Percentiles rank a stretch among this genome's conserved stretches.
phyloP scores from a whole-genome alignment of 2,329 filamentous ascomycete genomes.

The Akanthomyces dipterigenus region DNA sequence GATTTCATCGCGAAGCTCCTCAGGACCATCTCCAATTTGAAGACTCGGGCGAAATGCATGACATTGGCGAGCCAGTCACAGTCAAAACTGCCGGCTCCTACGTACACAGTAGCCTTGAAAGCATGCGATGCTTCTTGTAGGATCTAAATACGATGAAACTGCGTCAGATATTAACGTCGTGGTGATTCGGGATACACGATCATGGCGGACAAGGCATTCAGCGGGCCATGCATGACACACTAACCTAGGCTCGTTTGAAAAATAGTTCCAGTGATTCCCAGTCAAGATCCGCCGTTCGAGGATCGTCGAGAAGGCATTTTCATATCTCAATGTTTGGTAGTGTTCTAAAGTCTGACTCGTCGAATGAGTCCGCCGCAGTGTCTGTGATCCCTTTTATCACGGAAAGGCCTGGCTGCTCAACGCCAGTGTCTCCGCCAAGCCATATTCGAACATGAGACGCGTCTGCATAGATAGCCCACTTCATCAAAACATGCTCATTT shows the following conservation, averaged over 20 bases:
- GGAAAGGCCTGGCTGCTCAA: background rate
- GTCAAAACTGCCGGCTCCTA: background rate
- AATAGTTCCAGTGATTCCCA: background rate
- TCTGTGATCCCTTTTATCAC: background rate
- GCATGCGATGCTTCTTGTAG: constrained; percentile 14
- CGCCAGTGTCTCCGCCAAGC: constrained; percentile 13
- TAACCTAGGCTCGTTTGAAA: background rate
- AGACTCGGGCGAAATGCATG: background rate
- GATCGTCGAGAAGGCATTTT: background rate
- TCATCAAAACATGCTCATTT: constrained; percentile 14
- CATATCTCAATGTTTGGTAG: background rate
- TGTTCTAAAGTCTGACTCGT: background rate
- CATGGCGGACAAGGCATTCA: too few species aligned
- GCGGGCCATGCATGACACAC: background rate
- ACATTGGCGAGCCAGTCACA: background rate
- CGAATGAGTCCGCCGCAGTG: background rate
- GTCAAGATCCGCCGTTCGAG: background rate
- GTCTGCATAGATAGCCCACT: constrained; percentile 11
- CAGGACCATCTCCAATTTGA: background rate
- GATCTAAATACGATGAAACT: constrained; percentile 15
- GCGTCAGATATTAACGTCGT: background rate
- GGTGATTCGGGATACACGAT: background rate
- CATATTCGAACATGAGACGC: constrained; percentile 11
- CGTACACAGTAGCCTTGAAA: background rate
- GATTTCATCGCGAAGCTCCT: background rate